Conservation (phyloP, 176 grass and related monocot species). For the Cenchrus purpureus region DNA sequence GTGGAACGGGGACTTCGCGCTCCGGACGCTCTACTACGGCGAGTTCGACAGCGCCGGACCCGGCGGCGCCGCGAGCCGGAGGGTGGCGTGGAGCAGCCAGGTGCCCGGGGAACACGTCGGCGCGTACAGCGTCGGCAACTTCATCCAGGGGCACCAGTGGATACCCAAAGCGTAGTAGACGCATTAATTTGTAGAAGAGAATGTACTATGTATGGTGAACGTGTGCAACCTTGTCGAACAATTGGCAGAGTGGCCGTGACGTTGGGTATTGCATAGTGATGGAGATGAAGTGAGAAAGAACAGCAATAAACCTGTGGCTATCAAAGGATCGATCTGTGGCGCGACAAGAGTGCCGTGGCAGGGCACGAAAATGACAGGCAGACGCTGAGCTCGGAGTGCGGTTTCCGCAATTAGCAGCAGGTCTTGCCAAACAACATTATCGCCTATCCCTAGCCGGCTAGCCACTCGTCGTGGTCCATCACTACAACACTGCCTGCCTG, state of each 20-base stretch:
- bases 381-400: constrained; percentile 5
- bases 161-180: constrained; percentile 50
- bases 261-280: not conserved
- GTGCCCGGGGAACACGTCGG: constrained; percentile 73
- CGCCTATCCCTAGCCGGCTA: not conserved
- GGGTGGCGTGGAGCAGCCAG: constrained; percentile 82
- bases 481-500: constrained; percentile 11
- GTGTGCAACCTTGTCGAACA: not conserved
- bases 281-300: not conserved
- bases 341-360: not conserved
- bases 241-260: not conserved
- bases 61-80: constrained; percentile 39
- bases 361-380: constrained; percentile 13
- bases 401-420: constrained; percentile 2
- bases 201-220: not conserved
- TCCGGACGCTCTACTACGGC: constrained; percentile 83
- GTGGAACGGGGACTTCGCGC: constrained; percentile 84
- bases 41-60: constrained; percentile 73
- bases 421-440: constrained; percentile 25
- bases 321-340: not conserved
- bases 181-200: no score
- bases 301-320: not conserved
- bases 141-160: constrained; percentile 85
- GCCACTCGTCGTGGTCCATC: constrained; percentile 24
- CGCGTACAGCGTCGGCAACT: constrained; percentile 73